Conservation (phyloP, 2,329 filamentous ascomycete genomes). For the Microdochium paspali region DNA sequence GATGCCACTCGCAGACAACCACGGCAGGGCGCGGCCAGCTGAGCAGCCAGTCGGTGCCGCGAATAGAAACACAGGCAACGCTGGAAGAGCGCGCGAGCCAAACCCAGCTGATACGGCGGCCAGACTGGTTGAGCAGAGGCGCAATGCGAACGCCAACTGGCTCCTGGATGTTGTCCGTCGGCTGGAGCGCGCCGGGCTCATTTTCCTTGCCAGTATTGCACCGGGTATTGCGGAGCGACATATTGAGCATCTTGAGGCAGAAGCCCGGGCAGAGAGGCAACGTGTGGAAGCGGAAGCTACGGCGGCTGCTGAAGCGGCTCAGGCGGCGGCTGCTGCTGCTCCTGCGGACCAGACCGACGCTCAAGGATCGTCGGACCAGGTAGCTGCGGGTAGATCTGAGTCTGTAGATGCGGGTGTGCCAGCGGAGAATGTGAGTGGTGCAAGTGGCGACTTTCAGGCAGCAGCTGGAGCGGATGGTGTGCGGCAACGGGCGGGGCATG, state of each 20-base stretch:
- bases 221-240: slow-evolving; percentile 58
- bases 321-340: background rate
- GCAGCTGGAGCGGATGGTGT: background rate
- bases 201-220: slow-evolving; percentile 58
- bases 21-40: slow-evolving; percentile 4
- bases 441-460: background rate
- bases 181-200: slow-evolving; percentile 48
- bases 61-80: slow-evolving; percentile 8
- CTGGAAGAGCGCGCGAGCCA: slow-evolving; percentile 14
- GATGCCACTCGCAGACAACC: slow-evolving; percentile 39
- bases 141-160: slow-evolving; percentile 36
- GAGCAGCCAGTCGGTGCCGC: slow-evolving; percentile 12
- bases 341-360: background rate
- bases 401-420: background rate
- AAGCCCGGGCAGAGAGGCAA: slow-evolving; percentile 25
- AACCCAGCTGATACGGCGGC: slow-evolving; percentile 43
- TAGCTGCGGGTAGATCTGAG: background rate
- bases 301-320: background rate
- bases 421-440: background rate
- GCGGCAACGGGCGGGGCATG: background rate
- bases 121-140: slow-evolving; percentile 39
- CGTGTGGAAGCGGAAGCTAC: background rate
- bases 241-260: slow-evolving; percentile 47
- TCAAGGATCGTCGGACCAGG: background rate
- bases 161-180: slow-evolving; percentile 40